Percentiles rank a stretch among this genome's conserved stretches.
Conservation (phyloP, 1,284 basidiomycete species). For the Cutaneotrichosporon sp. region DNA sequence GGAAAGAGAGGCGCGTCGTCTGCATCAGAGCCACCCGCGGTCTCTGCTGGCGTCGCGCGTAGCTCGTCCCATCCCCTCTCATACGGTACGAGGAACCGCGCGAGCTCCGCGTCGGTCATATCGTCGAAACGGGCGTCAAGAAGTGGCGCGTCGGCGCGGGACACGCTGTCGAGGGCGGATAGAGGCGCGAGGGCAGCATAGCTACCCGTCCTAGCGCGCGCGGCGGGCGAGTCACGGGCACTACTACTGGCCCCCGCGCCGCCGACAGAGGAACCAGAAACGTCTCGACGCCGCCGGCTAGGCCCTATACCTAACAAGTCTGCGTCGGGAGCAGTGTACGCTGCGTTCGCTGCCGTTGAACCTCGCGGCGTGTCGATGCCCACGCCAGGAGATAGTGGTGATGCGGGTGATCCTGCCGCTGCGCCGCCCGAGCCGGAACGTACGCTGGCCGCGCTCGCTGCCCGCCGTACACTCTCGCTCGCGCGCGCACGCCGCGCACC, state of each 20-base stretch:
- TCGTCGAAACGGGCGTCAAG: conserved; percentile 37
- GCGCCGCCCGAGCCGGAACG: background rate
- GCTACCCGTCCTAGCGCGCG: background rate
- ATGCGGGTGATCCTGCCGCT: background rate
- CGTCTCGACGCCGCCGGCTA: background rate
- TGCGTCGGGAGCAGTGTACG: background rate
- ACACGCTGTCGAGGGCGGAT: conserved; percentile 23
- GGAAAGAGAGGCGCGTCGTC: conserved; percentile 29
- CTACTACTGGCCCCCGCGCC: no score
- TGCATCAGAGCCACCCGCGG: background rate
- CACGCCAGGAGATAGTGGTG: background rate
- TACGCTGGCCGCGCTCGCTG: background rate
- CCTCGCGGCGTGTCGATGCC: no score
- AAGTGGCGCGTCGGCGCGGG: conserved; percentile 30
- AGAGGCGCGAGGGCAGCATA: conserved; percentile 4
- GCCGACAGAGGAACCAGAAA: background rate
- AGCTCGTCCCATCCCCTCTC: background rate
- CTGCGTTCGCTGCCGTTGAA: background rate
- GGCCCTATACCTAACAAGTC: conserved; percentile 8
- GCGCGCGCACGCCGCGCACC: background rate
- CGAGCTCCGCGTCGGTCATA: conserved; percentile 35
- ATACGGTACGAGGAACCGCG: background rate
- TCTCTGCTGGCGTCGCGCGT: background rate
- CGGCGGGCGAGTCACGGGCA: background rate
- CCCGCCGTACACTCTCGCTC: background rate